Base-by-base conservation (phyloP, 306 rosid genomes). In the Lupinus albus region DNA sequence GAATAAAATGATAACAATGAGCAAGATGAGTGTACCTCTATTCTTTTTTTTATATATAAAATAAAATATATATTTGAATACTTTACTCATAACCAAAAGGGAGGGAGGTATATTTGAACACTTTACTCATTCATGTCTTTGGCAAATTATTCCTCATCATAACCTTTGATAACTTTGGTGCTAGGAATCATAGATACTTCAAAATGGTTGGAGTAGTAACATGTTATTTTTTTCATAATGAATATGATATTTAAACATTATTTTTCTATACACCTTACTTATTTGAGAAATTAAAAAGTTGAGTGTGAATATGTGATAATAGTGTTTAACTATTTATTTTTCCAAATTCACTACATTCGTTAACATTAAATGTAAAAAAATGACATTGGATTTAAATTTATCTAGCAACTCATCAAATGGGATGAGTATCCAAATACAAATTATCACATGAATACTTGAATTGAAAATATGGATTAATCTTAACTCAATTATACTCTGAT, bases 11-110 rank as follows among this genome's bases (percentile, higher is more conserved):
- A 67, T 20, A 21, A 45, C 5, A 57, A 72, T 52, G 64, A 59
- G 65, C 75, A 39, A 42, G 82, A 70, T 78, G 78, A 78, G 61
- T 78, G 82, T 78, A 52, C 75, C 58, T 60, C 14, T 28, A 8
- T 39, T 60, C 59, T 48, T 39, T 71, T 64, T 25, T 25, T 1
- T 25, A 2, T 25, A 25, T 25, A 25, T 25, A 25, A 25, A 25
- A 25, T 25, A 25, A 25, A 25, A 25, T 25, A 25, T n/a, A 63
- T 63, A 20, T 25, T 47, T 63, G 17, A 68, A 50, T 61, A 17
- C 17, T 17, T 61, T 13, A 3, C 53, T 41, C 20, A 28, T 41
- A 25, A 9, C 60, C 42, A 13, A 21, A 17, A 35, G 8, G 9
- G 54, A 21, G 17, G 15, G 54, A n/a, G 35, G 41, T n/a, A 63